Conservation (phyloP, 2,329 filamentous ascomycete genomes). For the Apiospora malaysiana region DNA sequence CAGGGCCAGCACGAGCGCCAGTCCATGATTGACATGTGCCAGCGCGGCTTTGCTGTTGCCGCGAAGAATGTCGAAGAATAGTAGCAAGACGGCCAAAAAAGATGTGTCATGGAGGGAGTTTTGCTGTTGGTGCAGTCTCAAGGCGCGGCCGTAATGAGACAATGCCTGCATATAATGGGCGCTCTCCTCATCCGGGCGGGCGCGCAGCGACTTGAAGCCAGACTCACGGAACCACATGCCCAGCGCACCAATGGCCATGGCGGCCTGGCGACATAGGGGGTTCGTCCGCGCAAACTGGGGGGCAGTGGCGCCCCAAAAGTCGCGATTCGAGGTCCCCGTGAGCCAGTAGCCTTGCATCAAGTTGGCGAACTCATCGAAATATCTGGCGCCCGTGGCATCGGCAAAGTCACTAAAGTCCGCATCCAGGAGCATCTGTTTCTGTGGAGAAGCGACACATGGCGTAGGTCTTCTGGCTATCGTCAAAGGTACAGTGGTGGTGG, state of each 20-base stretch:
- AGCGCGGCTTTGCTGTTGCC: slow-evolving; percentile 40
- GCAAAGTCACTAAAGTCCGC: slow-evolving; percentile 29
- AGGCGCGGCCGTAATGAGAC: slow-evolving; percentile 42
- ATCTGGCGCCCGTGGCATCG: slow-evolving; percentile 27
- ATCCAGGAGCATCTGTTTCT: slow-evolving; percentile 27
- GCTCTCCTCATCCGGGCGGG: slow-evolving; percentile 22
- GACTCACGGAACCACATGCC: slow-evolving; percentile 33
- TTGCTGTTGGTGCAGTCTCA: slow-evolving; percentile 38
- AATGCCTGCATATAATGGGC: slow-evolving; percentile 42
- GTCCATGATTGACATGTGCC: slow-evolving; percentile 44
- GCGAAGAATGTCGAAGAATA: slow-evolving; percentile 41
- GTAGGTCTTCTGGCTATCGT: background rate
- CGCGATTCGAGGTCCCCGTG: slow-evolving; percentile 31
- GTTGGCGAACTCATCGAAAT: slow-evolving; percentile 41
- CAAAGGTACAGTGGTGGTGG: slow-evolving; percentile 25
- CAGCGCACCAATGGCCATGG: slow-evolving; percentile 41
- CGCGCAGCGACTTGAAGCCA: slow-evolving; percentile 20
- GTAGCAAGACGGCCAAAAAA: slow-evolving; percentile 39
- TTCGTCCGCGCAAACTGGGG: slow-evolving; percentile 39
- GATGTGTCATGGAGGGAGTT: slow-evolving; percentile 38
- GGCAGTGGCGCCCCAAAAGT: slow-evolving; percentile 38
- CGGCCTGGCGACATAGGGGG: slow-evolving; percentile 37
- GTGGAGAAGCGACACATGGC: slow-evolving; percentile 34
- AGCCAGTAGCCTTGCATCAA: slow-evolving; percentile 39
- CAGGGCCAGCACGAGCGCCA: slow-evolving; percentile 41